Evolutionary conservation across 2,329 filamentous ascomycete genomes (phyloP), one percentile per base, ranked within the genome.

Genomic region (Colletotrichum tamarilloi): DNA sequence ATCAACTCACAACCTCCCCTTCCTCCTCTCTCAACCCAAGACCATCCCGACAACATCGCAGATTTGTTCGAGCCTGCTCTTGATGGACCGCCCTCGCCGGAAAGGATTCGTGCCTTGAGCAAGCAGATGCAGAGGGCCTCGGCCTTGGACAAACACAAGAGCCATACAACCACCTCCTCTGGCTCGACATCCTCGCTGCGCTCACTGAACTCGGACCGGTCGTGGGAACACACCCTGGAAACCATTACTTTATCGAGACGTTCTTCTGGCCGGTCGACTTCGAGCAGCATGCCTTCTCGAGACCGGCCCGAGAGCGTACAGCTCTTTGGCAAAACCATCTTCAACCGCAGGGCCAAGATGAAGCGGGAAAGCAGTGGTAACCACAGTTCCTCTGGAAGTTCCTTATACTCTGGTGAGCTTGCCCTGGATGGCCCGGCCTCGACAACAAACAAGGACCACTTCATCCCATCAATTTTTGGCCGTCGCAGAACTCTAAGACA

Each of bases 61-160:
- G 86, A 88, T 71, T 83, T 89, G 67, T 81, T 92, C 70, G 89
- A 87, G 72, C 89, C 90, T 62, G 86, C 90, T 74, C 81, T 92
- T 68, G 89, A 92, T 76, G 88, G 88, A 22, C 90, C 90, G 53
- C 89, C 90, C 0, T 92, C 90, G 42, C 89, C 90, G 32, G 87
- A 90, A 77, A 86, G 86, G 74, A 86, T 91, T 76, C 87, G 90
- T 76, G 88, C 88, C 71, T 83, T 91, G 65, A 90, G 84, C 79
- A 87, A 88, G 79, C 88, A 91, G 81, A 87, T 90, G 85, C 90
- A 87, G 80, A 84, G 86, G 77, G 84, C 85, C 28, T 88, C 89
- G 28, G 82, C 85, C 67, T 80, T 81, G 73, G 86, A 87, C 12
- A 87, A 83, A 76, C 84, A 86, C 76, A 82, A 82, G 46, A 86